These are phyloP conservation scores for Penicillium manginii DNA, from an alignment of 495 filamentous ascomycete genomes.

Conservation along the genomic window DNA sequence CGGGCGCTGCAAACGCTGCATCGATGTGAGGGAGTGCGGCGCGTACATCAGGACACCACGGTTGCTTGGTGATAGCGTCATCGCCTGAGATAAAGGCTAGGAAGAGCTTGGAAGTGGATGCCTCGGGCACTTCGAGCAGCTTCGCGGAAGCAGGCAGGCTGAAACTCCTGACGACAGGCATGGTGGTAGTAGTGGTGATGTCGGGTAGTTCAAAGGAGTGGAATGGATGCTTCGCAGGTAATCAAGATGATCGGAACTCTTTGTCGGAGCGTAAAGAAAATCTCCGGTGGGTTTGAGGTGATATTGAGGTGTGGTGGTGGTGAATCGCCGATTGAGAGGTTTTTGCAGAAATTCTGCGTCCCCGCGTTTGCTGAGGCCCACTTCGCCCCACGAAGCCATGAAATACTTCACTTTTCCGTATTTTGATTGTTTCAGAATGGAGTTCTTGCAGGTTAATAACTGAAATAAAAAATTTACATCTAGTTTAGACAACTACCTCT, in stretches of 20 bases:
- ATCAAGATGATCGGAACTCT: neutral
- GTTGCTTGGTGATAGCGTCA: slow-evolving; percentile 30
- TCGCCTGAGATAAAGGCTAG: slow-evolving; percentile 33
- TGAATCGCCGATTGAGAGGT: neutral
- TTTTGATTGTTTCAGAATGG: neutral
- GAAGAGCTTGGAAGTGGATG: slow-evolving; percentile 25
- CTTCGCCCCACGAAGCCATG: neutral
- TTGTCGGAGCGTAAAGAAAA: neutral
- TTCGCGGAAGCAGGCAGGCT: slow-evolving; percentile 24
- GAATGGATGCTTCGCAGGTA: neutral
- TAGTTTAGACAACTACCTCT: too few species aligned
- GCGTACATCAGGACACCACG: slow-evolving; percentile 40
- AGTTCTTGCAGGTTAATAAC: too few species aligned
- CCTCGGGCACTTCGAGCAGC: slow-evolving; percentile 22
- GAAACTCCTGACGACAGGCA: slow-evolving; percentile 35
- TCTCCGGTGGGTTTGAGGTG: neutral
- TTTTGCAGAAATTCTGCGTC: neutral
- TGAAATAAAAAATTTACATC: too few species aligned
- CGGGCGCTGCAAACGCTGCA: slow-evolving; percentile 21
- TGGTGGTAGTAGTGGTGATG: slow-evolving; percentile 14
- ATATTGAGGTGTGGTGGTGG: neutral
- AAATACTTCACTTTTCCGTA: neutral
- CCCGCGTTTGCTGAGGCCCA: neutral
- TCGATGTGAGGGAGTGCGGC: slow-evolving; percentile 33
- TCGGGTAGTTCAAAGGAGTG: neutral